Evolutionary conservation across 352 stramenopile genomes (phyloP).

Genomic region (Phytophthora agathidicida): DNA sequence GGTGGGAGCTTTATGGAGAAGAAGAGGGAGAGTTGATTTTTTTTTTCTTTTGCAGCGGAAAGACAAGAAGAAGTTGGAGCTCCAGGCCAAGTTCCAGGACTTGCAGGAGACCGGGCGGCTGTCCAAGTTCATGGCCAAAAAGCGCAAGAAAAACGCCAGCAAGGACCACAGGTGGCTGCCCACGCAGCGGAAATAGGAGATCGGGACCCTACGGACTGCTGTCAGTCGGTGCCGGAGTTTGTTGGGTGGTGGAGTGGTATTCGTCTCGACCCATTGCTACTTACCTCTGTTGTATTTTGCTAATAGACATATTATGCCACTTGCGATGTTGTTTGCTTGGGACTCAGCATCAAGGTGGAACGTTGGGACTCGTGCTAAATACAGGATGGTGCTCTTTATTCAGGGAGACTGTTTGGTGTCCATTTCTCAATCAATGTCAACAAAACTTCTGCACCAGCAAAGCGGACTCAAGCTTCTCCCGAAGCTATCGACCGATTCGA

Average conservation of each 20-base stretch:
- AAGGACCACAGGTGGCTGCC: slow-evolving; percentile 93
- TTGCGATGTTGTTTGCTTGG: neutral
- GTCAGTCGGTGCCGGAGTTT: neutral
- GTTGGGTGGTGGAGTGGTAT: neutral
- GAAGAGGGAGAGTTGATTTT: neutral
- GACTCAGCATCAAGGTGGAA: too few relatives aligned
- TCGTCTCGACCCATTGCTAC: too few relatives aligned
- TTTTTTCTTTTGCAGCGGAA: slow-evolving; percentile 58
- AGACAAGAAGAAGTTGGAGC: slow-evolving; percentile 92
- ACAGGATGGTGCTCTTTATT: neutral
- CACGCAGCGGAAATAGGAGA: slow-evolving; percentile 70
- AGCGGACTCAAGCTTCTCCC: slow-evolving; percentile 3
- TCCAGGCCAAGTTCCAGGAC: slow-evolving; percentile 92
- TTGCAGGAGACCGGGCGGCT: slow-evolving; percentile 88
- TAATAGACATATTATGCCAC: slow-evolving; percentile 30
- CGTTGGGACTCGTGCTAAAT: slow-evolving; percentile 6
- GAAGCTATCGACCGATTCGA: slow-evolving; percentile 3
- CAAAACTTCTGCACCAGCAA: slow-evolving; percentile 2
- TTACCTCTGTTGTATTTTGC: slow-evolving; percentile 15
- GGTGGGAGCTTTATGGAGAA: neutral
- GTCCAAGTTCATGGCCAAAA: slow-evolving; percentile 94
- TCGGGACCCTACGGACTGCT: neutral
- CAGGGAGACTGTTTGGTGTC: neutral
- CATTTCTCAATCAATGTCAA: neutral
- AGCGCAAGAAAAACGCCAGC: slow-evolving; percentile 93